Evolutionary conservation across 345 rosid genomes (phyloP), one percentile per base, ranked within the genome.

Genomic region (Gossypium australe): DNA sequence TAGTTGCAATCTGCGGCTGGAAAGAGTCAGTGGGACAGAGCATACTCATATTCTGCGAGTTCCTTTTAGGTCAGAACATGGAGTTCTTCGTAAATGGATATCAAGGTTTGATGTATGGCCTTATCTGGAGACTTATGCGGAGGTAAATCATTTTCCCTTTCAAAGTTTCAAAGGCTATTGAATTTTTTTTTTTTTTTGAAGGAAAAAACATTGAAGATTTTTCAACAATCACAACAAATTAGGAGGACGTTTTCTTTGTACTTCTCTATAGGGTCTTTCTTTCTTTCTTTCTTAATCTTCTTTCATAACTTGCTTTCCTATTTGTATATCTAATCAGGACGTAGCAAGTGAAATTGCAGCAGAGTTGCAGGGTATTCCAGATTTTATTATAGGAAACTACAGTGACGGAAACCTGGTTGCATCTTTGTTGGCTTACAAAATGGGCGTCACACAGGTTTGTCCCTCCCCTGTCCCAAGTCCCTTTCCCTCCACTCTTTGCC

Each of bases 41-140:
- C 86, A 94, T 77, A 81, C 96, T 1, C 87, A 87, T 79, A 92
- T 94, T 75, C 79, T 94, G 61, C 83, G 98, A 63, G 97, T 94
- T 83, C 98, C 98, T 58, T 94, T 94, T 76, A 89, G 98, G 76
- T 92, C 98, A 8, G 92, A 94, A 41, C 85, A 89, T 55, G 98
- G 98, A 20, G 85, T 91, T 74, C 96, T 92, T 75, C 92, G 87
- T 75, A 87, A 93, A 61, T 94, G 98, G 98, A 89, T 94, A 81
- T 94, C 99, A 68, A 93, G 99, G 81, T 96, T 96, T 80, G 98
- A 93, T 77, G 90, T 96, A 24, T 96, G 99, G 99, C 99, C 99
- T 70, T 93, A 90, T 73, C 84, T 96, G 75, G 98, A 96, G 88
- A 88, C 80, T 70, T 96, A 69, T 90, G 88, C 99, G 77, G 87